These are phyloP conservation scores for Myotisia sp. DNA, from an alignment of 2,329 filamentous ascomycete species.

Conservation along the genomic window DNA sequence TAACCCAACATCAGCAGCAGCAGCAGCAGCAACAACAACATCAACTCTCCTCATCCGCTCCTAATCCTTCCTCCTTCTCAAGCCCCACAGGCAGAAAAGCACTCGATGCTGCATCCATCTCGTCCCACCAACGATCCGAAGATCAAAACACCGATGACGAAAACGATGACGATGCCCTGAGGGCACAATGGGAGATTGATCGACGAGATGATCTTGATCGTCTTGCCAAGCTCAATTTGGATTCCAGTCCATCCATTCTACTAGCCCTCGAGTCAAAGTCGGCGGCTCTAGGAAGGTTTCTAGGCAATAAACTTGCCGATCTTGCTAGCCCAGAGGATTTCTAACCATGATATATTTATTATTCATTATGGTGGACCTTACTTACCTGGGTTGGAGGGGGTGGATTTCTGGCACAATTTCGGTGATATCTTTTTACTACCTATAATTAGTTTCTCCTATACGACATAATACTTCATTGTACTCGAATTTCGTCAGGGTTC, in stretches of 20 bases:
- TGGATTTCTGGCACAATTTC: slow-evolving; percentile 1
- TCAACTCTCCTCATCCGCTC: slow-evolving; percentile 13
- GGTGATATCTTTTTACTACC: too few relatives aligned
- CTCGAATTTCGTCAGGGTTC: too few relatives aligned
- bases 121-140: not conserved
- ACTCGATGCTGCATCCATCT: not conserved
- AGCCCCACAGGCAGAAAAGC: not conserved
- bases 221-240: slow-evolving; percentile 26
- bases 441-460: too few relatives aligned
- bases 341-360: slow-evolving; percentile 10
- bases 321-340: slow-evolving; percentile 31
- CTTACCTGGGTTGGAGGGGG: not conserved
- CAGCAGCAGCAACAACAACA: not conserved
- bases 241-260: slow-evolving; percentile 25
- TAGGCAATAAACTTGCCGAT: slow-evolving; percentile 27
- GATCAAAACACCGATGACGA: slow-evolving; percentile 5
- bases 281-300: slow-evolving; percentile 27
- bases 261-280: slow-evolving; percentile 31
- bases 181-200: slow-evolving; percentile 28
- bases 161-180: slow-evolving; percentile 17
- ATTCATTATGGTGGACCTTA: not conserved
- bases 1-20: not conserved
- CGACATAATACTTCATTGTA: too few relatives aligned
- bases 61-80: slow-evolving; percentile 7
- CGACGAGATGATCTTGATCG: slow-evolving; percentile 26